A percentile compares a stretch with the other conserved stretches of the same genome.
Evolutionary conservation across 2,329 filamentous ascomycete species (phyloP).

Genomic region (Pseudogymnoascus sp.): DNA sequence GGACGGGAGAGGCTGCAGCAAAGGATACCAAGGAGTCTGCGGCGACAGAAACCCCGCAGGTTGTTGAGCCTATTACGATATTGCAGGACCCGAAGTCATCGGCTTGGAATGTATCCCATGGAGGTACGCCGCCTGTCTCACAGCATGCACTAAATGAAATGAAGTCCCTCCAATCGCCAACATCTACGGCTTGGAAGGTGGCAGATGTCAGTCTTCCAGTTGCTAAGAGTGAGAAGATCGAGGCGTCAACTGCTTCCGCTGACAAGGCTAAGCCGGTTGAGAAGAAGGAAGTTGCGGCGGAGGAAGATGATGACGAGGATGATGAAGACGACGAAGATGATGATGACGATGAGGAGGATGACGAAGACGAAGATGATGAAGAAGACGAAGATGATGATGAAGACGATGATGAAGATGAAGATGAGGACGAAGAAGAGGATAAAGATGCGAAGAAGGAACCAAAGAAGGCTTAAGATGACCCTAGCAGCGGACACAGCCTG

Average conservation of each 20-base stretch:
- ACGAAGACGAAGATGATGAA: not conserved
- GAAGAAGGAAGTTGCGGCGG: conserved; percentile 23
- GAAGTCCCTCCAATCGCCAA: conserved; percentile 23
- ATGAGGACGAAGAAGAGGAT: conserved; percentile 31
- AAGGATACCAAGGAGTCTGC: conserved; percentile 1
- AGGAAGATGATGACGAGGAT: conserved; percentile 23
- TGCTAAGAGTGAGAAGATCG: not conserved
- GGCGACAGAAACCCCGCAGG: not conserved
- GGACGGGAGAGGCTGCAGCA: conserved; percentile 19
- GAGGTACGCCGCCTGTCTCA: not conserved
- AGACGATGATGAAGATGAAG: conserved; percentile 23
- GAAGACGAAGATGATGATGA: not conserved
- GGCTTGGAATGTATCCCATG: not conserved
- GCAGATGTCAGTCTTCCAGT: not conserved
- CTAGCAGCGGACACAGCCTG: conserved; percentile 21
- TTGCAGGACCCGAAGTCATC: not conserved
- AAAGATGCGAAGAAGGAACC: conserved; percentile 32
- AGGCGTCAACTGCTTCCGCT: not conserved
- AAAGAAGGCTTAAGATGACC: conserved; percentile 28
- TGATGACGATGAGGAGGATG: conserved; percentile 20
- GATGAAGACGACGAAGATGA: not conserved
- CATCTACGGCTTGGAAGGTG: conserved; percentile 26
- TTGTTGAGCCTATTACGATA: not conserved
- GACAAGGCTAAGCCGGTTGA: conserved; percentile 25
- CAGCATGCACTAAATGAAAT: not conserved